Base-by-base conservation (phyloP, 2,329 filamentous ascomycete genomes). In the Cryphonectria japonica region DNA sequence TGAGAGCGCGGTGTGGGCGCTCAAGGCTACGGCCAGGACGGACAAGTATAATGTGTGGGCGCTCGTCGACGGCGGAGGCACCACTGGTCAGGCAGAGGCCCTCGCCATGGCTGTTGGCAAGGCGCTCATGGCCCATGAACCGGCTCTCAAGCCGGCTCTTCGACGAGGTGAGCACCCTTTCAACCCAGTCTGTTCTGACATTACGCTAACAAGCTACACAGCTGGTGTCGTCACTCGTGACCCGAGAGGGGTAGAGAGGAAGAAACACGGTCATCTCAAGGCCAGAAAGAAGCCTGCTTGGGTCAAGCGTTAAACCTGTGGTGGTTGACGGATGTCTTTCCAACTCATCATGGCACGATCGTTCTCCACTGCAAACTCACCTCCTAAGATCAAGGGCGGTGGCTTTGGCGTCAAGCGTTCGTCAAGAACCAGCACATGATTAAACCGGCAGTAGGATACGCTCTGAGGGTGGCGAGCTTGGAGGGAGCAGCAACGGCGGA, bases 31-130 rank as follows among this genome's bases (percentile, higher is more conserved):
- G 34, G 86, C 92, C 60, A 87, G 96, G 74, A 82, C 97, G 74
- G 94, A 97, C 85, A 98, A 98, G 82, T 99, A 99, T 85, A 99
- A 99, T 78, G 89, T 98, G 3, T 99, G 94, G 91, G 95, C 91
- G 68, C 83, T 93, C 66, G 93, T 94, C 3, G 86, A 88, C 71
- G 96, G 96, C 69, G 96, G 96, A 75, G 96, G 96, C 76, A 92
- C 93, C 64, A 99, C 96, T 66, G 96, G 96, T 2, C 97, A 99
- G 82, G 95, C 96, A 9, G 96, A 99, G 82, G 95, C 96, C 46
- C 88, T 98, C 77, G 97, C 95, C 59, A 82, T 99, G 82, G 96
- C 93, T 29, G 88, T 98, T 79, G 92, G 93, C 70, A 96, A 95
- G 82, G 95, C 93, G 32, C 84, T 99, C 80, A 80, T 97, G 80